Evolutionary conservation across 768 basidiomycete species (phyloP).

Genomic region (Tulasnella sp.): DNA sequence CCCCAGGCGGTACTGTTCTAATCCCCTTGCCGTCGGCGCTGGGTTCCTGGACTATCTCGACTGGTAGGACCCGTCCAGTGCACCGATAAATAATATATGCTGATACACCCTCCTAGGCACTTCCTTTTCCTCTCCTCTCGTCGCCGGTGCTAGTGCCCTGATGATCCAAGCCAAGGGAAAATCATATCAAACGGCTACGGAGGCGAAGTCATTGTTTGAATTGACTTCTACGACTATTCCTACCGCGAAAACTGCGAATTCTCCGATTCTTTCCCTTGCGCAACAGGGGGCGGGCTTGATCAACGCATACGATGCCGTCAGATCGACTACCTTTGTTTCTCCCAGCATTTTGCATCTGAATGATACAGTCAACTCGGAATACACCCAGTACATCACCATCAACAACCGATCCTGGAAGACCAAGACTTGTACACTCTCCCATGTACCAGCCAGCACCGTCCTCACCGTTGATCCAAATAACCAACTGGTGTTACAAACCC

Average conservation of each 20-base stretch:
- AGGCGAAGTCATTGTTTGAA: constrained; percentile 16
- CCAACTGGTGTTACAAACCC: constrained; percentile 33
- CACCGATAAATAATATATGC: not conserved
- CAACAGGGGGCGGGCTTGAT: constrained; percentile 22
- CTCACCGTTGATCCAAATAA: constrained; percentile 29
- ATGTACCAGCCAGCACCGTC: constrained; percentile 47
- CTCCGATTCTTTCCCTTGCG: constrained; percentile 16
- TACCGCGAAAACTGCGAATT: constrained; percentile 8
- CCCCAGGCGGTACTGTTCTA: constrained; percentile 21
- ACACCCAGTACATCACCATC: constrained; percentile 25
- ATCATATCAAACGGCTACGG: not conserved
- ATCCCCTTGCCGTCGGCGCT: constrained; percentile 17
- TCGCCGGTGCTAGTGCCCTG: constrained; percentile 18
- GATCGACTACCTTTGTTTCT: constrained; percentile 23
- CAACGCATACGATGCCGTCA: constrained; percentile 28
- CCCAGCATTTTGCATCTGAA: constrained; percentile 29
- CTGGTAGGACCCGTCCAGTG: not conserved
- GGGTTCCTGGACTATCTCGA: constrained; percentile 10
- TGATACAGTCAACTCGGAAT: constrained; percentile 27
- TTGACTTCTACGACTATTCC: constrained; percentile 16
- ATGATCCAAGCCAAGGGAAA: constrained; percentile 18
- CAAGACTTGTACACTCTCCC: constrained; percentile 37
- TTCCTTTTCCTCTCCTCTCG: constrained; percentile 19
- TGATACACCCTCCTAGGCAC: constrained; percentile 9
- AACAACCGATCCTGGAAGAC: constrained; percentile 34